phyloP scores from a whole-genome alignment of 1,284 basidiomycete species.

The Ganoderma sp. region DNA sequence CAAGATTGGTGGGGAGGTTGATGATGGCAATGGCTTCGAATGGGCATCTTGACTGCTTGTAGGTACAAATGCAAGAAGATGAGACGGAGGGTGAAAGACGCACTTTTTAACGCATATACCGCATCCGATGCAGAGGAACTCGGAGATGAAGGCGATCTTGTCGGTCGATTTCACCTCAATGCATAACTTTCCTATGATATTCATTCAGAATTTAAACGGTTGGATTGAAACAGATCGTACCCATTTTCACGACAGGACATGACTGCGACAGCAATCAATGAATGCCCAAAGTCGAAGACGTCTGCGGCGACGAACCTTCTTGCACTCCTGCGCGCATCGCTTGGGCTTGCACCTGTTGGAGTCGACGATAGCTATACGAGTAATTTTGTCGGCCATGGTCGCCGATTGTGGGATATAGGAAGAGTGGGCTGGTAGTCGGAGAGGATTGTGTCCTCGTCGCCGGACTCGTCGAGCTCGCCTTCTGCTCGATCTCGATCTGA shows the following conservation, averaged over 20 bases:
- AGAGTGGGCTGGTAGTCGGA: constrained; percentile 4
- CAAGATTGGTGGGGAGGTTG: constrained; percentile 95
- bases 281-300: constrained; percentile 6
- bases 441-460: not conserved
- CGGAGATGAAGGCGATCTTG: constrained; percentile 97
- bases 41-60: constrained; percentile 71
- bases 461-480: constrained; percentile 4
- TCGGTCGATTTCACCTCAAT: constrained; percentile 94
- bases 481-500: constrained; percentile 9
- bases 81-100: constrained; percentile 38
- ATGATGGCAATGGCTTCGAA: constrained; percentile 98
- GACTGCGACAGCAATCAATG: constrained; percentile 55
- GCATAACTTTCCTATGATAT: constrained; percentile 83
- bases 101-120: constrained; percentile 99
- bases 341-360: constrained; percentile 94
- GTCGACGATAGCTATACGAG: constrained; percentile 94
- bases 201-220: constrained; percentile 9
- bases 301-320: constrained; percentile 65
- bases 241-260: constrained; percentile 98
- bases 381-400: constrained; percentile 80
- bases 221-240: constrained; percentile 48
- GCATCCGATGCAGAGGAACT: constrained; percentile 95
- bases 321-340: constrained; percentile 90
- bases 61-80: constrained; percentile 11
- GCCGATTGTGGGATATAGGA: constrained; percentile 10